phyloP scores from a whole-genome alignment of 2,329 filamentous ascomycete species.

The Cadophora luteo-olivacea region DNA sequence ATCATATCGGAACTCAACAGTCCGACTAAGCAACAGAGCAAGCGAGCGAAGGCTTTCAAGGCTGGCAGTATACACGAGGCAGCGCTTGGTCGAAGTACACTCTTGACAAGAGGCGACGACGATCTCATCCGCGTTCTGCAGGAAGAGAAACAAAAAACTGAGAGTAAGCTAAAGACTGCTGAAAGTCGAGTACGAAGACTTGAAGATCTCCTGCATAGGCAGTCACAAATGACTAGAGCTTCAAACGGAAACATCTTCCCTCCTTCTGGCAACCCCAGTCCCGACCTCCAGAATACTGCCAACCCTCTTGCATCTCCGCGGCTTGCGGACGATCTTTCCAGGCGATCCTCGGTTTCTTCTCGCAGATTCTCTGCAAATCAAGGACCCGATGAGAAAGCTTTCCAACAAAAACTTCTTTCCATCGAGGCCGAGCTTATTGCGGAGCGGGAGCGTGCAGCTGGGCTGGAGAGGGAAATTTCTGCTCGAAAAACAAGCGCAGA shows the following conservation, averaged over 20 bases:
- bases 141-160: conserved; percentile 79
- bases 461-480: conserved; percentile 73
- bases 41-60: conserved; percentile 91
- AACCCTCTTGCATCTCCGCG: conserved; percentile 43
- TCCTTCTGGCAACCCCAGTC: conserved; percentile 50
- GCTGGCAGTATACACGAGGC: conserved; percentile 94
- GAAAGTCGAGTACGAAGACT: conserved; percentile 89
- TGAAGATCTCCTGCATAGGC: conserved; percentile 90
- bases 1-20: conserved; percentile 79
- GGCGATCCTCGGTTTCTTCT: conserved; percentile 65
- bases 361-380: conserved; percentile 67
- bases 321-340: conserved; percentile 53
- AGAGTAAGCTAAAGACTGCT: conserved; percentile 78
- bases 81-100: conserved; percentile 83
- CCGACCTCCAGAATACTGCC: conserved; percentile 56
- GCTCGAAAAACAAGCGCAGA: conserved; percentile 62
- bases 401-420: conserved; percentile 65
- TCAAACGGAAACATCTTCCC: conserved; percentile 63
- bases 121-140: conserved; percentile 79
- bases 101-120: conserved; percentile 86
- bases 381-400: conserved; percentile 63
- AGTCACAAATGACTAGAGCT: conserved; percentile 65
- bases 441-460: conserved; percentile 72
- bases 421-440: conserved; percentile 80
- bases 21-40: conserved; percentile 85